phyloP scores from a whole-genome alignment of 2,329 filamentous ascomycete genomes.

The Trichoderma semiorbis region DNA sequence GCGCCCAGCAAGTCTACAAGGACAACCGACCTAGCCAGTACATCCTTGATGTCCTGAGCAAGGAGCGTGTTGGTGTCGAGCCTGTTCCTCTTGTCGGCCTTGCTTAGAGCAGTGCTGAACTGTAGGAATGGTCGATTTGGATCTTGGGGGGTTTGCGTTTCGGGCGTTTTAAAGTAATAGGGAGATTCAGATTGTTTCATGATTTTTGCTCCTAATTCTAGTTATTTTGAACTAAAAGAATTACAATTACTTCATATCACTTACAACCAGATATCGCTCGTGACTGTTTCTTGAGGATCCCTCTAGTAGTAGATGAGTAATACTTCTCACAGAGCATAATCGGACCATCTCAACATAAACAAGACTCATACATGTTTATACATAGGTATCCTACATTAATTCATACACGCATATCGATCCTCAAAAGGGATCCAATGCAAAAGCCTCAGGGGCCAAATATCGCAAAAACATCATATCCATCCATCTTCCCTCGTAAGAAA shows the following conservation, averaged over 20 bases:
- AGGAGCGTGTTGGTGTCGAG: slow-evolving; percentile 90
- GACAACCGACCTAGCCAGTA: slow-evolving; percentile 85
- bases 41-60: slow-evolving; percentile 84
- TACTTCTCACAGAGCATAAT: too few species aligned
- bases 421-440: not conserved
- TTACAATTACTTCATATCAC: not conserved
- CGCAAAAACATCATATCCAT: not conserved
- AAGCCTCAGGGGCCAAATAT: not conserved
- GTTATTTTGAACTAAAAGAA: not conserved
- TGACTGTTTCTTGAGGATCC: not conserved
- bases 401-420: not conserved
- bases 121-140: too few species aligned
- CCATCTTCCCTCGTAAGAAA: not conserved
- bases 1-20: slow-evolving; percentile 71
- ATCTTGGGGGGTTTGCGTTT: not conserved
- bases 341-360: not conserved
- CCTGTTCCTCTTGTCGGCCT: slow-evolving; percentile 53
- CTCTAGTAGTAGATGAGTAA: not conserved
- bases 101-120: slow-evolving; percentile 33
- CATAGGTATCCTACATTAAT: not conserved
- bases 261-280: not conserved
- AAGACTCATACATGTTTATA: not conserved
- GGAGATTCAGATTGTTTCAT: not conserved
- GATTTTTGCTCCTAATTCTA: not conserved
- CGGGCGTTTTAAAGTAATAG: not conserved